phyloP scores from a whole-genome alignment of 31 red algal species.

The Odonthalia washingtoniensis region DNA sequence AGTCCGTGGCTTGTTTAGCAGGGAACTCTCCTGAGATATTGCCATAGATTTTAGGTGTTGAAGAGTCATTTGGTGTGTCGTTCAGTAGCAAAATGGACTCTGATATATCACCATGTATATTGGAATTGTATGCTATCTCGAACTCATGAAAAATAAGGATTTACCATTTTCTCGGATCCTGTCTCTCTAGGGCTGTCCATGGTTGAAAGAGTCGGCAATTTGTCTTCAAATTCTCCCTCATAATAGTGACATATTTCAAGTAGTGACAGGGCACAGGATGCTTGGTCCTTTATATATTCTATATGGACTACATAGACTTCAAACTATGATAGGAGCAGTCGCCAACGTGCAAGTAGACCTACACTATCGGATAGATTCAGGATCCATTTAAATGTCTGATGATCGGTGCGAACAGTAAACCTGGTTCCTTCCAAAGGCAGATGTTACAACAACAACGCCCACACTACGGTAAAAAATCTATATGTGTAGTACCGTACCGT shows the following conservation, averaged over 20 bases:
- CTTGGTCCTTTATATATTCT: neutral
- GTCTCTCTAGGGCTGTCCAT: neutral
- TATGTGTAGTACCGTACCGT: neutral
- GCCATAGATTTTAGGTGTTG: neutral
- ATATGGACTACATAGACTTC: neutral
- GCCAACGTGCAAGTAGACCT: neutral
- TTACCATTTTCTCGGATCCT: neutral
- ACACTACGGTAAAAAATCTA: slow-evolving; percentile 30
- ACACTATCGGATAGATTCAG: neutral
- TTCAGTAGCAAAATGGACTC: neutral
- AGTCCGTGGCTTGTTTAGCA: neutral
- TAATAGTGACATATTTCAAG: neutral
- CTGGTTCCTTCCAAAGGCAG: slow-evolving; percentile 18
- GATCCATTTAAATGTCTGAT: slow-evolving; percentile 1
- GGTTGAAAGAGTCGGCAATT: neutral
- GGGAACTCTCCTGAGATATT: neutral
- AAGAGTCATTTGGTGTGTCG: neutral
- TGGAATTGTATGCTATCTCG: neutral
- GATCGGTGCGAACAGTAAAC: slow-evolving; percentile 19
- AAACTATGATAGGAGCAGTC: neutral
- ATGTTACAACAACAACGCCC: slow-evolving; percentile 9
- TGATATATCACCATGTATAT: neutral
- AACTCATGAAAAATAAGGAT: neutral
- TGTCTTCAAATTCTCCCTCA: neutral
- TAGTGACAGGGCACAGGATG: neutral